Base-by-base conservation (phyloP, 495 filamentous ascomycete genomes). In the Penicillium turbatum region DNA sequence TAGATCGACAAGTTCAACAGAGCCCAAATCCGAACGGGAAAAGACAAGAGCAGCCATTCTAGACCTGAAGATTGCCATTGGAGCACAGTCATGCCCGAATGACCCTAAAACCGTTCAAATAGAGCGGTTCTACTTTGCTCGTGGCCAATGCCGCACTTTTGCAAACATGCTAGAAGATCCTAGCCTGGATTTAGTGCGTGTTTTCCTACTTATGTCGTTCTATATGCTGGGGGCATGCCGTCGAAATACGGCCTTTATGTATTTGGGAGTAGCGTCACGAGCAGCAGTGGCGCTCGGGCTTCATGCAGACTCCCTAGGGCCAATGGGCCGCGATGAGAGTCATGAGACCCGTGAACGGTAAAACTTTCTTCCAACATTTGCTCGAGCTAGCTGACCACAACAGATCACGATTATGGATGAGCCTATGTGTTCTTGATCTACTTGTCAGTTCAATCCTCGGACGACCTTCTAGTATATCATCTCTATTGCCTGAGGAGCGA, bases 231-330 rank as follows among this genome's bases (percentile, higher is more conserved):
- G 75, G 0, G 70, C 72, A 8, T 76, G 73, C 45, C 73, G 72
- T 29, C 69, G 75, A 43, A 78, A 78, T 42, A 68, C 72, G 5
- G 73, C 75, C 7, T 78, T 76, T 52, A 76, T 78, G 73, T 77
- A 77, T 31, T 41, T 78, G 31, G 75, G 75, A 0, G 71, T 78
- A 6, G 73, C 75, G 9, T 64, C 70, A 11, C 67, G 71, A 39
- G 70, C 73, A 5, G 73, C 75, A 9, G 67, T 70, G 7, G 72
- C 73, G 9, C 48, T 78, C 13, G 75, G 74, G 0, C 60, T 78
- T 6, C 74, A 78, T 46, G 53, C 46, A 17, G 66, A 62, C 21
- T 50, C 56, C 6, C 49, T 56, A 1, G 61, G 51, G 6, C 48
- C 56, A 31, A 31, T 55, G 15, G 49, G 53, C n/a, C 43, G 24